Evolutionary conservation across 768 basidiomycete genomes (phyloP), one percentile per base, ranked within the genome.

Genomic region (Mycena latifolia): DNA sequence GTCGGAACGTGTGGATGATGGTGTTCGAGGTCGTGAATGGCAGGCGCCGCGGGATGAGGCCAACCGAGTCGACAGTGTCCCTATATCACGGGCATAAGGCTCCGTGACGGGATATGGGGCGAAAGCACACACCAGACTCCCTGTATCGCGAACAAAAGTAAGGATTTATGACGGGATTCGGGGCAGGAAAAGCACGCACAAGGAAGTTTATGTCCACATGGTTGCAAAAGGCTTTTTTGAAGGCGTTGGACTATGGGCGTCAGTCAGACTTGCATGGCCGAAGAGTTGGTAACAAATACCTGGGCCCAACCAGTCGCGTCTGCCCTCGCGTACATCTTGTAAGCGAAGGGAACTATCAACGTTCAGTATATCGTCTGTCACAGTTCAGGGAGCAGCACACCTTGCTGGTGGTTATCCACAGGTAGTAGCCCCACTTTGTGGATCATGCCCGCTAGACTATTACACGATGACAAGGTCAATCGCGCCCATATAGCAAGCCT

Each of bases 61-160:
- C 89, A 15, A 90, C 88, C 0, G 89, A 90, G 25, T 85, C 84
- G 8, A 92, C 89, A 1, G 89, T 91, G 69, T 92, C 90, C 88
- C 89, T 90, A 50, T n/a, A 25, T 14, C 29, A 41, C 39, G 28
- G 12, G 41, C 24, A 11, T 52, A 24, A 61, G 28, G 22, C 25
- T n/a, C 29, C 2, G 37, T 12, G 25, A 11, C 12, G 17, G n/a
- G 10, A 9, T 10, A 22, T 20, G 17, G 56, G 22, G 52, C 22
- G 37, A 46, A 25, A 14, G 29, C 29, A 65, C 81, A 15, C 63
- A 87, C 86, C 84, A 88, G 20, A 89, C 85, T 2, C 88, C 88
- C 33, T 35, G 33, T 14, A n/a, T n/a, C n/a, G n/a, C n/a, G n/a
- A 14, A 35, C 8, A 14, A 35, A 35, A 6, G 33, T 35, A 35